Evolutionary conservation across 306 rosid species (phyloP).

Genomic region (Trifolium subterraneum): DNA sequence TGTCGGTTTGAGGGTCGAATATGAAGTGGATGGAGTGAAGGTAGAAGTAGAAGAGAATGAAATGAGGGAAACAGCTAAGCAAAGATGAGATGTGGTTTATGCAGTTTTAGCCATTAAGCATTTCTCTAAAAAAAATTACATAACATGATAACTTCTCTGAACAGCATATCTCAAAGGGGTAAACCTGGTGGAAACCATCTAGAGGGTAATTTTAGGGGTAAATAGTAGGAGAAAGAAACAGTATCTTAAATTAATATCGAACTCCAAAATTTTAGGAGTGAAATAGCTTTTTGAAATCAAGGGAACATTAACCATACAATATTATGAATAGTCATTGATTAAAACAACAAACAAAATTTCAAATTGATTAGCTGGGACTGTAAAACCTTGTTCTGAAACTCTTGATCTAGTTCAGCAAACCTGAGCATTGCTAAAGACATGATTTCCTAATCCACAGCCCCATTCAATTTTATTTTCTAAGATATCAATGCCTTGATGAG

Average conservation of each 20-base stretch:
- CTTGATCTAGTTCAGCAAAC: background rate
- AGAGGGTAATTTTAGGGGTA: background rate
- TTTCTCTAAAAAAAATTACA: too few relatives aligned
- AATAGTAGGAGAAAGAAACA: background rate
- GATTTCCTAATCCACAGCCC: background rate
- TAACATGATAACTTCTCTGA: background rate
- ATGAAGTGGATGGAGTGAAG: too few relatives aligned
- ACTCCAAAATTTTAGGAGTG: background rate
- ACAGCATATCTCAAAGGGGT: background rate
- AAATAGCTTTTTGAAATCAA: background rate
- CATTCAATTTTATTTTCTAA: background rate
- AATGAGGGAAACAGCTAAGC: too few relatives aligned
- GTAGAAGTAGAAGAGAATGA: too few relatives aligned
- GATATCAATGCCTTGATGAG: background rate
- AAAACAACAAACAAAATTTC: slow-evolving; percentile 8
- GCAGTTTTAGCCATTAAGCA: too few relatives aligned
- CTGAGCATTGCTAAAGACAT: slow-evolving; percentile 9
- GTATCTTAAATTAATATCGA: background rate
- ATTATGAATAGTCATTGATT: background rate
- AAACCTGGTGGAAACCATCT: background rate
- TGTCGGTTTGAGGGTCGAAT: too few relatives aligned
- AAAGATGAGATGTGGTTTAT: too few relatives aligned
- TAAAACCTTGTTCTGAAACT: background rate
- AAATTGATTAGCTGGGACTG: background rate
- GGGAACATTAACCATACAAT: background rate